Evolutionary conservation across 768 basidiomycete genomes (phyloP).

Genomic region (Coprinopsis sp.): DNA sequence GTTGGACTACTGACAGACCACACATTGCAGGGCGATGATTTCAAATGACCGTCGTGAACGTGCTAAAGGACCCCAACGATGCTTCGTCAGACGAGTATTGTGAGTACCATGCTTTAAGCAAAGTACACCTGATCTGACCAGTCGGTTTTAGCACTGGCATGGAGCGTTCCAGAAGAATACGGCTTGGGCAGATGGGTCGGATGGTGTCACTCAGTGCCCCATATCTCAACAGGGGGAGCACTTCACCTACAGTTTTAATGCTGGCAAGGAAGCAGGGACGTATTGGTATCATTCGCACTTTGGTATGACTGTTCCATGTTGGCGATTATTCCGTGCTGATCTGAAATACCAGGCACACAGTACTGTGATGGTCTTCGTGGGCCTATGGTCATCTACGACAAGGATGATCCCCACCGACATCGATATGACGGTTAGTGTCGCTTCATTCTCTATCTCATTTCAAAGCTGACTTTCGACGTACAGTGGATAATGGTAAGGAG

Average conservation of each 20-base stretch:
- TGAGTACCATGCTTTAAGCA: slow-evolving; percentile 24
- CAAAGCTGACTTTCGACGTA: background rate
- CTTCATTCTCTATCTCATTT: background rate
- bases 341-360: slow-evolving; percentile 15
- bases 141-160: slow-evolving; percentile 38
- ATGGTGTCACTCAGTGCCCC: slow-evolving; percentile 38
- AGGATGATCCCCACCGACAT: slow-evolving; percentile 13
- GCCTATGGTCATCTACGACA: slow-evolving; percentile 19
- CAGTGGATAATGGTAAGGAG: too few relatives aligned
- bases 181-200: slow-evolving; percentile 38
- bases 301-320: slow-evolving; percentile 19
- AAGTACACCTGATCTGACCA: background rate
- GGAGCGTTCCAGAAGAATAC: slow-evolving; percentile 35
- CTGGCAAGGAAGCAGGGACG: slow-evolving; percentile 34
- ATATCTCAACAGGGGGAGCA: slow-evolving; percentile 31
- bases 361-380: slow-evolving; percentile 23
- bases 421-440: slow-evolving; percentile 25
- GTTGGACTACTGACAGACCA: too few relatives aligned
- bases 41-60: slow-evolving; percentile 42
- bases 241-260: slow-evolving; percentile 36
- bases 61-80: slow-evolving; percentile 44
- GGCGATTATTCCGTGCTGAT: slow-evolving; percentile 15
- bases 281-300: slow-evolving; percentile 41
- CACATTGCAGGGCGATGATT: too few relatives aligned
- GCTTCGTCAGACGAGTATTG: slow-evolving; percentile 47